Evolutionary conservation across 176 grass and related monocot genomes (phyloP), one percentile per base, ranked within the genome.

Genomic region (Aegilops bicornis): DNA sequence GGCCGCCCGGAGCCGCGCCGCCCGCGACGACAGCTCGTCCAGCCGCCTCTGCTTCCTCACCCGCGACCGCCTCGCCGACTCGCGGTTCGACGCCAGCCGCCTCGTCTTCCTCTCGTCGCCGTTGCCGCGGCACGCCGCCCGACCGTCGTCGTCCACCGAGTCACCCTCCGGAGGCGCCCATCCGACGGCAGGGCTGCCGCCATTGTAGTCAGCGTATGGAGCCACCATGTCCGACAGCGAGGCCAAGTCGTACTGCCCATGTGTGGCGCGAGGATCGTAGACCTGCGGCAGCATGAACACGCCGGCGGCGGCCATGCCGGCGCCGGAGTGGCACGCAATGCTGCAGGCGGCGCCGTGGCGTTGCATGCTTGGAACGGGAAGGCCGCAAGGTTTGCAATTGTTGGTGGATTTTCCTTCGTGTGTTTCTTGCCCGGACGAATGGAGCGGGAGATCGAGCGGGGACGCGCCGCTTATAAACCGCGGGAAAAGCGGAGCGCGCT

Each of bases 1-100:
- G 3, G 68, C 76, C 2, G 24, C 76, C 3, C 77, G 82, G 48
- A 99, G 97, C 82, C 85, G 80, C 2, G 93, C 56, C 1, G 94
- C 94, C 67, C 89, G 87, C 0, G 87, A 58, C 25, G 88, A 87
- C 76, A 96, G 72, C 9, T 99, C 97, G 16, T 73, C 82, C 50
- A 99, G 45, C n/a, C 89, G 92, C 85, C 87, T 88, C 89, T 94
- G 94, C 91, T 94, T 99, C 69, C 97, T 80, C 85, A 94, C 86
- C 16, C 97, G 97, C 0, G 97, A 96, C 66, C 94, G 89, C 45
- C 69, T 82, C 6, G 97, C 97, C 0, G 97, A 99, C 86, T 96
- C 94, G 33, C 94, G 87, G 87, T 99, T 99, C 1, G 97, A 99
- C 32, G 90, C 90, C 31, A 96, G 79, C 67, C 97, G 83, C 77